phyloP scores from a whole-genome alignment of 1,139 yeast genomes.

The Keqinozyma sinolaborantium region DNA sequence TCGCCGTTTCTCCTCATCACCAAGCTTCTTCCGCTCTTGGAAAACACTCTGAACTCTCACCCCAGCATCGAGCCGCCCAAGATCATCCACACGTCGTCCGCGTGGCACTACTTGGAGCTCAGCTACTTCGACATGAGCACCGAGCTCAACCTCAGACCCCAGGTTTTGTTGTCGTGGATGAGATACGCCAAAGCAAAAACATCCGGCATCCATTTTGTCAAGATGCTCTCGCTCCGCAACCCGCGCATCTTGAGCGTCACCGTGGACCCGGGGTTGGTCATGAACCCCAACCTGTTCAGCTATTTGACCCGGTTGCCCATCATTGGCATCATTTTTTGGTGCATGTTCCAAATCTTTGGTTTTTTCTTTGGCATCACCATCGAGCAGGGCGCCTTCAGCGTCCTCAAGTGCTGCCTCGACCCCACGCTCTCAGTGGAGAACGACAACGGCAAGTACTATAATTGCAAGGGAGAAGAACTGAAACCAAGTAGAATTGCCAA shows the following conservation, averaged over 20 bases:
- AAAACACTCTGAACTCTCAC: constrained; percentile 24
- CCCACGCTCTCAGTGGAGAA: constrained; percentile 43
- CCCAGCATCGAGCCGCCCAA: constrained; percentile 45
- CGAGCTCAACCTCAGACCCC: constrained; percentile 59
- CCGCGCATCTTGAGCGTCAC: constrained; percentile 64
- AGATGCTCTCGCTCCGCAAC: constrained; percentile 60
- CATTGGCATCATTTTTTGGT: constrained; percentile 69
- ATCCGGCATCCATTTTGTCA: constrained; percentile 73
- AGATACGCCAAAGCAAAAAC: constrained; percentile 80
- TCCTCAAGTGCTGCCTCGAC: constrained; percentile 62
- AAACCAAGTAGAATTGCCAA: constrained; percentile 57
- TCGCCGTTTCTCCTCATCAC: constrained; percentile 73
- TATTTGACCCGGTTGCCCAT: constrained; percentile 79
- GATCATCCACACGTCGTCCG: constrained; percentile 64
- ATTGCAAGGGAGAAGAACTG: constrained; percentile 54
- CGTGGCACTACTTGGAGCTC: constrained; percentile 62
- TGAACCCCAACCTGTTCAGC: constrained; percentile 71
- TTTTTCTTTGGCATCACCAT: constrained; percentile 65
- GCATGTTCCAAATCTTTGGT: constrained; percentile 65
- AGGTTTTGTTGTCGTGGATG: constrained; percentile 69
- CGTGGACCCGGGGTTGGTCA: constrained; percentile 84
- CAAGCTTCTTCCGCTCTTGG: constrained; percentile 53
- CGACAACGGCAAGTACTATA: constrained; percentile 70
- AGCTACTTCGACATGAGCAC: constrained; percentile 47
- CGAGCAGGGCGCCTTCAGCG: constrained; percentile 70